phyloP scores from a whole-genome alignment of 148 eudicot species.

The Persicaria maculosa region DNA sequence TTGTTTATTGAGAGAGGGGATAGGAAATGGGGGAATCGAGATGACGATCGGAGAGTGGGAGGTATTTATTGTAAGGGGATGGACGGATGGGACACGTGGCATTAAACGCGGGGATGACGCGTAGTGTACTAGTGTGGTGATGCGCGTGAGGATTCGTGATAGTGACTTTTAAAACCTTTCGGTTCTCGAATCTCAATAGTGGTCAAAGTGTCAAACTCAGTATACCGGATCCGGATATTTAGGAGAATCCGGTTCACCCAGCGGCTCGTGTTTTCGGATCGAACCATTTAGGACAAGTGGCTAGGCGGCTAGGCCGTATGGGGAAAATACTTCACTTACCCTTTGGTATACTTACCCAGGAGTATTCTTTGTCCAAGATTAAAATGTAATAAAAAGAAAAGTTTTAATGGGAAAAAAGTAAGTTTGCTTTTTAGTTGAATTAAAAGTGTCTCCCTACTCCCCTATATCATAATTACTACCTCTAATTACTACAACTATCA shows the following conservation, averaged over 20 bases:
- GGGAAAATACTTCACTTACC: too few species aligned
- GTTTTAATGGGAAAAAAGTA: too few species aligned
- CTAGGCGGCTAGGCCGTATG: too few species aligned
- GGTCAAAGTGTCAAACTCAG: neutral
- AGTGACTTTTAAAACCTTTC: neutral
- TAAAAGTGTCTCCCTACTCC: too few species aligned
- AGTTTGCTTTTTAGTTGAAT: too few species aligned
- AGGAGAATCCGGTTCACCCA: neutral
- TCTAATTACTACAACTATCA: too few species aligned
- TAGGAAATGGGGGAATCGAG: neutral
- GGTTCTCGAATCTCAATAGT: neutral
- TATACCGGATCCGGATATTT: neutral
- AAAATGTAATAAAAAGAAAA: too few species aligned
- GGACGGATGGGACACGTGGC: neutral
- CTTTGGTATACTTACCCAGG: too few species aligned
- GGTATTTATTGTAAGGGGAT: neutral
- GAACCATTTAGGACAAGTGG: too few species aligned
- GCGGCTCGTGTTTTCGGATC: neutral
- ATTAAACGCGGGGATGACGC: neutral
- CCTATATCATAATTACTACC: too few species aligned
- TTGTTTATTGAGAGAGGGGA: neutral
- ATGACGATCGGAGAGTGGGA: neutral
- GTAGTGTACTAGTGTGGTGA: neutral
- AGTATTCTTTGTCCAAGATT: too few species aligned
- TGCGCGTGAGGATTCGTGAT: neutral